Percentiles rank a stretch among this genome's conserved stretches.
Conservation (phyloP, 768 basidiomycete species). For the Cystobasidium ongulense region DNA sequence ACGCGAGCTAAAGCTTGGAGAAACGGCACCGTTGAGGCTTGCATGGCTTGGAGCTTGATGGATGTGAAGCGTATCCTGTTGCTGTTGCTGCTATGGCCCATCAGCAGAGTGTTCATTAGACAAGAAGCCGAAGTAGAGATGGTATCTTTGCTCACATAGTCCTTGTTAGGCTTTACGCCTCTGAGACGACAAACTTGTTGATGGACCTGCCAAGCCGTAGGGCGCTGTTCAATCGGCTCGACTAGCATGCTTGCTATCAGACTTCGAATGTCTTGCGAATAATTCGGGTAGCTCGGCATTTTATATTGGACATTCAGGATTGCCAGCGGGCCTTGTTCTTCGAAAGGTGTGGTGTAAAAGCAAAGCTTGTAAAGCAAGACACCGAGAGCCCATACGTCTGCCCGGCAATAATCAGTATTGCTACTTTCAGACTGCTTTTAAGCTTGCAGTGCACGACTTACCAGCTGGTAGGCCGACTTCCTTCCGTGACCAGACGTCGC, state of each 20-base stretch:
- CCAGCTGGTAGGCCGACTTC: constrained; percentile 52
- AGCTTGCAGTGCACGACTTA: neutral
- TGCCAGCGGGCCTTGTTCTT: constrained; percentile 91
- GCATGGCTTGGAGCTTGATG: neutral
- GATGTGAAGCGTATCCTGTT: neutral
- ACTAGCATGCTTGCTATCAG: constrained; percentile 69
- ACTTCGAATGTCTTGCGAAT: constrained; percentile 41
- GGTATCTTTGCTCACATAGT: neutral
- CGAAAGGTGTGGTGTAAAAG: constrained; percentile 98
- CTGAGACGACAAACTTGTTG: constrained; percentile 73
- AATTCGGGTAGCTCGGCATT: constrained; percentile 35
- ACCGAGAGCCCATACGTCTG: constrained; percentile 93
- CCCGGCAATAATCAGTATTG: neutral
- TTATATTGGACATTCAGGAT: constrained; percentile 95
- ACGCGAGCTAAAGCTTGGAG: constrained; percentile 2
- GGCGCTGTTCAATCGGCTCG: constrained; percentile 78
- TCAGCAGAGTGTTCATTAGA: neutral
- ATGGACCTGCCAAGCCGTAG: constrained; percentile 78
- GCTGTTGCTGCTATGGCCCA: neutral
- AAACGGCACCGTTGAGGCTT: constrained; percentile 5
- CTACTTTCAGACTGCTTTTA: constrained; percentile 14
- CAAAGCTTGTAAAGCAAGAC: constrained; percentile 96
- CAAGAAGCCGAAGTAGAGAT: neutral
- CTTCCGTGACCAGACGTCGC: constrained; percentile 73
- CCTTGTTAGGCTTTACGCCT: constrained; percentile 5